Evolutionary conservation across 2,329 filamentous ascomycete genomes (phyloP), one percentile per base, ranked within the genome.

Genomic region (Aspergillus carbonarius): DNA sequence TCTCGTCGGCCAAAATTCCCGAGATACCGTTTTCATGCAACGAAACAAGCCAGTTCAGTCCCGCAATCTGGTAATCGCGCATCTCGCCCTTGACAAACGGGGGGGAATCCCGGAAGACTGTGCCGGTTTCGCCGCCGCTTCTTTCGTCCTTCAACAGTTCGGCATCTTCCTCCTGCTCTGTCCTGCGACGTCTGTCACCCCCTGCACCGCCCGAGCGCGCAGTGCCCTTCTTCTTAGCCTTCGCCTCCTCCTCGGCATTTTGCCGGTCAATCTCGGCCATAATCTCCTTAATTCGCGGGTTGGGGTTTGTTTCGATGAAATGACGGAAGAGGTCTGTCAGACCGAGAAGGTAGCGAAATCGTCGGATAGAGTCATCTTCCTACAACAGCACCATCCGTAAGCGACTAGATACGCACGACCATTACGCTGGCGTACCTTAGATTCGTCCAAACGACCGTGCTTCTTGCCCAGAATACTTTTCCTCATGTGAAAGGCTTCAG

Each of bases 11-110:
- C 51, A 99, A 81, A 63, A 99, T 99, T 66, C 95, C 95, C 18
- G 93, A 98, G 66, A 99, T 99, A 80, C 95, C 95, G 70, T 99
- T 99, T 76, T 99, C 95, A 70, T 99, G 95, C 5, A 99, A 83
- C 12, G 93, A 98, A 67, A 99, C 92, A 47, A 99, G 84, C 95
- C 95, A 99, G 76, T 99, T 99, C 66, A 99, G 82, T 65, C 95
- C 95, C 34, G 91, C 90, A 67, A 99, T 83, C 75, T 99, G 95
- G 77, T 99, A 99, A 75, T 99, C 95, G 72, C 95, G 88, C 92
- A 99, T 97, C 58, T 85, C 81, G 46, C 95, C 88, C 15, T 96
- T 79, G 63, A 99, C 88, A 72, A 91, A 99, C n/a, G 88, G 78
- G 12, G 95, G 95, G 2, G 93, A 98, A 61, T 98, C 95, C 61